A percentile compares a stretch with the other conserved stretches of the same genome.
Evolutionary conservation across 2,329 filamentous ascomycete species (phyloP).

Genomic region (Epichloe gansuensis): DNA sequence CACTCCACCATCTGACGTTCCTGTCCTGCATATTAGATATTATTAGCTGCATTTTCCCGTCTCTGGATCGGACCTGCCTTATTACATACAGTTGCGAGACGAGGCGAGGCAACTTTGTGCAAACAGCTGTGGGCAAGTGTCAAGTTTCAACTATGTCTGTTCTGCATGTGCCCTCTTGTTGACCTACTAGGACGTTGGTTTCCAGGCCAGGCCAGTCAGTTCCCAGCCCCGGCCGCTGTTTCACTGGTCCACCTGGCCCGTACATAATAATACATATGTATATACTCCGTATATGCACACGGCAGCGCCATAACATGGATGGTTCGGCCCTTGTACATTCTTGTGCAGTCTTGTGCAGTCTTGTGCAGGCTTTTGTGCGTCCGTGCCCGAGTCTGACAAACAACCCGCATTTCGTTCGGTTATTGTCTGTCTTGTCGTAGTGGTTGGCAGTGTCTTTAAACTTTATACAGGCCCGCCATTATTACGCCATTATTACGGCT

Average conservation of each 20-base stretch:
- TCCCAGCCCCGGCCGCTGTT: slow-evolving; percentile 1
- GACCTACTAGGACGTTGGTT: too few relatives aligned
- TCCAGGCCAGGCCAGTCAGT: not conserved
- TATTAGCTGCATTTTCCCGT: not conserved
- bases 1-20: not conserved
- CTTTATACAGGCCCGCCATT: too few relatives aligned
- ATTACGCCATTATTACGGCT: too few relatives aligned
- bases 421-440: too few relatives aligned
- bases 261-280: too few relatives aligned
- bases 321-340: not conserved
- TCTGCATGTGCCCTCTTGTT: too few relatives aligned
- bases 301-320: not conserved
- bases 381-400: not conserved
- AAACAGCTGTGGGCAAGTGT: too few relatives aligned
- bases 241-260: not conserved
- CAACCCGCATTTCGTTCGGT: not conserved
- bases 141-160: too few relatives aligned
- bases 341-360: not conserved
- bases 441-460: too few relatives aligned
- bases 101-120: not conserved
- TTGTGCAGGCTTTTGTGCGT: not conserved
- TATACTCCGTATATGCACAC: not conserved
- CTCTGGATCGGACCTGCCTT: not conserved
- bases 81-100: not conserved
- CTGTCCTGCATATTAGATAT: not conserved